Evolutionary conservation across 1,284 basidiomycete species (phyloP).

Genomic region (Irpex rosettiformis): DNA sequence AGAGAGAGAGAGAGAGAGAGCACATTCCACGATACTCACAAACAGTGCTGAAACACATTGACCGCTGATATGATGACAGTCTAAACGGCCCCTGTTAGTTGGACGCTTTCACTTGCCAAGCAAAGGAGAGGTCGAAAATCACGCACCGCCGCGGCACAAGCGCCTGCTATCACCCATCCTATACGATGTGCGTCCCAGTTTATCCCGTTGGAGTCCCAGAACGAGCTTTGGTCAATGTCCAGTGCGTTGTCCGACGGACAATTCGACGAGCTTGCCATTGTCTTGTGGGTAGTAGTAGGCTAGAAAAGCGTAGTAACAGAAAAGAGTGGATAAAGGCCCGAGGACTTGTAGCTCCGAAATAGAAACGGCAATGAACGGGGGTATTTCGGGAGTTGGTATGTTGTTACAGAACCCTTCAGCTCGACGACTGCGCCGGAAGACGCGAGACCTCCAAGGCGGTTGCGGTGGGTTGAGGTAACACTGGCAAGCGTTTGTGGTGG

Average conservation of each 20-base stretch:
- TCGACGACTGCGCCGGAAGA: background rate
- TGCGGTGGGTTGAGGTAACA: no score
- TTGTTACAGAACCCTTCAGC: no score
- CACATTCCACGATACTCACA: constrained; percentile 42
- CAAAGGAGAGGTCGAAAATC: background rate
- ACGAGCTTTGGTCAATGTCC: constrained; percentile 52
- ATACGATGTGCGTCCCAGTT: constrained; percentile 65
- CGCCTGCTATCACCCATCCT: constrained; percentile 74
- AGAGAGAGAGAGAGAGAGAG: no score
- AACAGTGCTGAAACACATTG: constrained; percentile 55
- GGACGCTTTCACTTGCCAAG: background rate
- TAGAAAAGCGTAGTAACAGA: background rate
- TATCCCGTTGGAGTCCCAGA: constrained; percentile 50
- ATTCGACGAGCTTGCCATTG: constrained; percentile 16
- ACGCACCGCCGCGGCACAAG: constrained; percentile 58
- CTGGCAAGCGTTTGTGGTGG: no score
- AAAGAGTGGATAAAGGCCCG: background rate
- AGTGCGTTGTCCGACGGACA: constrained; percentile 54
- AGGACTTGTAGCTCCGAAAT: background rate
- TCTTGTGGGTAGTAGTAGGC: background rate
- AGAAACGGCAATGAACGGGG: background rate
- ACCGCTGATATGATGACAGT: constrained; percentile 57
- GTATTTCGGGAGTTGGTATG: no score
- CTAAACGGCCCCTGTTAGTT: constrained; percentile 31
- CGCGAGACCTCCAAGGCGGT: background rate